A percentile compares a stretch with the other conserved stretches of the same genome.
Conservation (phyloP, 83 land plant genomes). For the Picea abies region DNA sequence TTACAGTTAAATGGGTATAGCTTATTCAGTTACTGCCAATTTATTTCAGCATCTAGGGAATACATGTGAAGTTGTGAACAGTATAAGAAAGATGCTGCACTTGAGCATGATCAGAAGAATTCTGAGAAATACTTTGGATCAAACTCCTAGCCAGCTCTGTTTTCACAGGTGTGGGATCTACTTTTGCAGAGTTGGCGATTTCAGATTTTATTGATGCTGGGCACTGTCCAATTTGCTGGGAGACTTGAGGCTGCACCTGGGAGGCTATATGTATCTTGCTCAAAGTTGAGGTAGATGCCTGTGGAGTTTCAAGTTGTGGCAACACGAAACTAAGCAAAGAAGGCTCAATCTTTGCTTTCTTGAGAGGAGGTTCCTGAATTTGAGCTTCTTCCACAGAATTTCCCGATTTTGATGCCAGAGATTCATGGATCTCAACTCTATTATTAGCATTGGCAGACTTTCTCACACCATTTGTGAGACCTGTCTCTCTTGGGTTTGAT, state of each 20-base stretch:
- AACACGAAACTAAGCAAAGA: slow-evolving; percentile 23
- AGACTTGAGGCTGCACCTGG: slow-evolving; percentile 22
- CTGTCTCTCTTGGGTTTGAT: slow-evolving; percentile 13
- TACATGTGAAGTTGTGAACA: no score
- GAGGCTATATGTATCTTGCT: slow-evolving; percentile 13
- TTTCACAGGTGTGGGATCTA: slow-evolving; percentile 23
- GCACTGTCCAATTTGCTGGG: slow-evolving; percentile 10
- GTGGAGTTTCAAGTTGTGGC: not conserved
- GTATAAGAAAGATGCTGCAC: no score
- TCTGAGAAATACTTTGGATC: slow-evolving; percentile 16
- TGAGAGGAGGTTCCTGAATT: slow-evolving; percentile 36
- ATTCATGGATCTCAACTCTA: not conserved
- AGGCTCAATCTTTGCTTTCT: slow-evolving; percentile 48
- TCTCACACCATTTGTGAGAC: slow-evolving; percentile 18
- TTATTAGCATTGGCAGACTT: slow-evolving; percentile 24
- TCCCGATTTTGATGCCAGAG: slow-evolving; percentile 18
- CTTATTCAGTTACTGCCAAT: no score
- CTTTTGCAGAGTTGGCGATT: slow-evolving; percentile 19
- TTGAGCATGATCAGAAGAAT: slow-evolving; percentile 11
- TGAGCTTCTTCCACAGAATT: slow-evolving; percentile 27
- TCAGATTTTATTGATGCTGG: not conserved
- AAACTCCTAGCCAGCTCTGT: slow-evolving; percentile 16
- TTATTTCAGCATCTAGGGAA: no score
- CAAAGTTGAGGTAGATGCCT: slow-evolving; percentile 8
- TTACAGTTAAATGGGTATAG: no score